Evolutionary conservation across 345 rosid species (phyloP), one percentile per base, ranked within the genome.

Genomic region (Ricinus communis): DNA sequence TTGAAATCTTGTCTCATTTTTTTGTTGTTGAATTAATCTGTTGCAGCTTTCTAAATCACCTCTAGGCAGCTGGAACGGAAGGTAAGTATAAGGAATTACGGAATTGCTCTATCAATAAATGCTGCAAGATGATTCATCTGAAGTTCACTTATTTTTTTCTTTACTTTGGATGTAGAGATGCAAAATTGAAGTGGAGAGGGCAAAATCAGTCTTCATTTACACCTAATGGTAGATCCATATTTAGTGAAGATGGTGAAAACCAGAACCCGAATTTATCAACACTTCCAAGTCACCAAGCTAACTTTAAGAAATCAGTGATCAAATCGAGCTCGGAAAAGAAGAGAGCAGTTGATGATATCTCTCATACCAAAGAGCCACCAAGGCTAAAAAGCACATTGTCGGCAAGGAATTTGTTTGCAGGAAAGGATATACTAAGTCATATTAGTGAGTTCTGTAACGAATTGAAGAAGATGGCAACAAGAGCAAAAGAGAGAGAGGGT

Each of bases 401-500:
- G 16, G 91, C 97, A 0, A 86, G 90, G 76, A 92, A 92, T 71
- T 80, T 95, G 73, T 92, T 92, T 47, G 89, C 85, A 0, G 96
- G 97, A n/a, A 87, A 77, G 73, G 95, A 90, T 68, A 86, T 92
- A 72, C 71, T 95, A 1, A 77, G 77, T 9, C 99, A 92, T 70
- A 88, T 95, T 66, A 81, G 89, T 1, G 98, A 92, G 45, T 92
- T 95, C 52, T 93, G 96, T 79, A 84, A 79, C 46, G 97, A 89
- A 69, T 60, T 92, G 77, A 90, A 90, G 96, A 90, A 85, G 74
- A 66, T 95, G 76, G 92, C 97, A 0, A 80, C 81, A 8, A 85
- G 91, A 66, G 82, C 84, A 3, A 89, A 81, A 77, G 96, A 86
- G 77, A 85, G 84, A 71, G 98, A 90, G 69, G 72, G 62, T 41